A percentile compares a stretch with the other conserved stretches of the same genome.
Evolutionary conservation across 2,329 filamentous ascomycete species (phyloP).

Genomic region (Emergomyces pasteurianus): DNA sequence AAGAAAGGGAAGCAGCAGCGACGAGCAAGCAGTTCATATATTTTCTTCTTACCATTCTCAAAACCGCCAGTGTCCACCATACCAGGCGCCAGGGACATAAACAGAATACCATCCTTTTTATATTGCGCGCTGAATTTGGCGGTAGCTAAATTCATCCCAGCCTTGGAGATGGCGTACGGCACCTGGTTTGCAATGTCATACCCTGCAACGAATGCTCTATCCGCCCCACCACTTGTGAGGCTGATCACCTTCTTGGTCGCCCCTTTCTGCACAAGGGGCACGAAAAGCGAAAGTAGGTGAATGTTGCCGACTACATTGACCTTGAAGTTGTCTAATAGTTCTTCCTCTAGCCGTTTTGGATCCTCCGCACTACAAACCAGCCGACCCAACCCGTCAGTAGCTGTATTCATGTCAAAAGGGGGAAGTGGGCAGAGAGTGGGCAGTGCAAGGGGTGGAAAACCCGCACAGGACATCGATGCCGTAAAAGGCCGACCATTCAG

Average conservation of each 20-base stretch:
- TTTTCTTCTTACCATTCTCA: background rate
- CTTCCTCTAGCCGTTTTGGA: slow-evolving; percentile 24
- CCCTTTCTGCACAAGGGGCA: slow-evolving; percentile 42
- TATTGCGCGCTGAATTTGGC: slow-evolving; percentile 44
- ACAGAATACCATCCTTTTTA: slow-evolving; percentile 39
- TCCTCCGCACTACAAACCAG: slow-evolving; percentile 17
- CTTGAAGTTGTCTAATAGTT: slow-evolving; percentile 25
- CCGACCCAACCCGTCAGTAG: background rate
- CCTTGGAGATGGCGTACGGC: slow-evolving; percentile 41
- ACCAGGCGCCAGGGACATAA: slow-evolving; percentile 41
- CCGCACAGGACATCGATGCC: slow-evolving; percentile 31
- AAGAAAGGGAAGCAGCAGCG: too few species aligned
- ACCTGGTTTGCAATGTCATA: slow-evolving; percentile 23
- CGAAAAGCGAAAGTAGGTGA: slow-evolving; percentile 42
- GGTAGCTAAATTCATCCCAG: slow-evolving; percentile 40
- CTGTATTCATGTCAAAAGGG: background rate
- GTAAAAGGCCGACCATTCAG: slow-evolving; percentile 18
- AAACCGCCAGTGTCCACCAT: slow-evolving; percentile 1
- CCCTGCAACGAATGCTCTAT: slow-evolving; percentile 33
- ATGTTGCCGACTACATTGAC: slow-evolving; percentile 43
- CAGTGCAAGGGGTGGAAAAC: slow-evolving; percentile 1
- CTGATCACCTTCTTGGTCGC: slow-evolving; percentile 43
- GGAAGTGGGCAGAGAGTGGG: background rate
- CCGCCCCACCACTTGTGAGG: slow-evolving; percentile 39
- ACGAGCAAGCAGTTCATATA: too few species aligned